Conservation (phyloP, 1,284 basidiomycete genomes). For the Pyrrhoderma noxium region DNA sequence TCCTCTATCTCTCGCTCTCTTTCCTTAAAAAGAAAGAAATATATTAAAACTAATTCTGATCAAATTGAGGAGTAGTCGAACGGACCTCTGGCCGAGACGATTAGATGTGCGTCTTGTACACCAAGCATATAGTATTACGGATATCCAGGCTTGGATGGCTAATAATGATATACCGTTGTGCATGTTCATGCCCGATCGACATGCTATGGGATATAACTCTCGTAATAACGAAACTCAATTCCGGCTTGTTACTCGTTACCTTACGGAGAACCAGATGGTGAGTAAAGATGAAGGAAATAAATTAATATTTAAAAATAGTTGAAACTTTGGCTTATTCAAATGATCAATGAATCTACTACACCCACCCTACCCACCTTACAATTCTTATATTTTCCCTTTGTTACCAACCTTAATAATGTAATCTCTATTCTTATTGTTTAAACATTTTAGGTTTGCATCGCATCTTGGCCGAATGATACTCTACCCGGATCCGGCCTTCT, state of each 20-base stretch:
- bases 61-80: conserved; percentile 27
- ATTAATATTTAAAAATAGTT: too few relatives aligned
- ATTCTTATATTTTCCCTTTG: neutral
- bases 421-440: neutral
- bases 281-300: conserved; percentile 26
- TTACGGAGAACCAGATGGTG: conserved; percentile 48
- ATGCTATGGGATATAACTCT: conserved; percentile 37
- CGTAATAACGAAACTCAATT: conserved; percentile 44
- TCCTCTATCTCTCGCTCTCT: too few relatives aligned
- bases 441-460: conserved; percentile 42
- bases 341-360: too few relatives aligned
- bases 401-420: conserved; percentile 4
- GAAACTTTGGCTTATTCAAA: too few relatives aligned
- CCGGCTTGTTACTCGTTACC: conserved; percentile 42
- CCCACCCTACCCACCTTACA: too few relatives aligned
- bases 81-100: conserved; percentile 41
- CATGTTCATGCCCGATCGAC: conserved; percentile 56
- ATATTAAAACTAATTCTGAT: neutral
- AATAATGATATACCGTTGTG: conserved; percentile 41
- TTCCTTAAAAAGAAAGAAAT: too few relatives aligned
- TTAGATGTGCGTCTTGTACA: conserved; percentile 40
- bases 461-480: conserved; percentile 34
- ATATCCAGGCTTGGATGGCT: conserved; percentile 45
- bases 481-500: conserved; percentile 44
- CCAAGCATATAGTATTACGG: conserved; percentile 36